Conservation (phyloP, 2,329 filamentous ascomycete species). For the Colletotrichum orbiculare region DNA sequence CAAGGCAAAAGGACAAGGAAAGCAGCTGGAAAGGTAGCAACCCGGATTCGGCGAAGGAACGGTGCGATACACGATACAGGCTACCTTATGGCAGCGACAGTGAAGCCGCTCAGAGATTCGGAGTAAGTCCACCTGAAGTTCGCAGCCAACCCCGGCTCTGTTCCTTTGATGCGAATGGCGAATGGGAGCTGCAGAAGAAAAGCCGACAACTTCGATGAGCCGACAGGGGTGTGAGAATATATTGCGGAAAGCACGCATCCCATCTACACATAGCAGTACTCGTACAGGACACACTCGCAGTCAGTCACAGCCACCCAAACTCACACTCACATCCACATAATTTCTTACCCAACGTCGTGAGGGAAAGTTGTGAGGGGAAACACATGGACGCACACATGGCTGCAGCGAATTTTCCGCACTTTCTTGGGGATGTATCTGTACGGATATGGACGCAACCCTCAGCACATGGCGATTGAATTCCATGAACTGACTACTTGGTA, state of each 20-base stretch:
- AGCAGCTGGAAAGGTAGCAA: too few species aligned
- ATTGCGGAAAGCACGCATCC: too few species aligned
- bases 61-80: not conserved
- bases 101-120: conserved; percentile 12
- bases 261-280: too few species aligned
- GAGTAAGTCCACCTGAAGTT: conserved; percentile 33
- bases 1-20: not conserved
- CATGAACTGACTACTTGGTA: too few species aligned
- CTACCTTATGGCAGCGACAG: not conserved
- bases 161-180: not conserved
- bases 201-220: not conserved
- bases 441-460: too few species aligned
- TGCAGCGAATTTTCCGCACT: conserved; percentile 14
- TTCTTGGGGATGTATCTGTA: too few species aligned
- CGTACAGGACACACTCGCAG: too few species aligned
- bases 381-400: not conserved
- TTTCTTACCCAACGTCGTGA: not conserved
- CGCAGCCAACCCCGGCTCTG: conserved; percentile 28
- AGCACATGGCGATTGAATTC: too few species aligned
- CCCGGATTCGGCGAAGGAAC: too few species aligned
- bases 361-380: conserved; percentile 7
- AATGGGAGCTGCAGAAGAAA: not conserved
- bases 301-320: too few species aligned
- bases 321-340: too few species aligned
- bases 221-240: not conserved